Conservation (phyloP, 1,284 basidiomycete genomes). For the Rhodotorula sp. region DNA sequence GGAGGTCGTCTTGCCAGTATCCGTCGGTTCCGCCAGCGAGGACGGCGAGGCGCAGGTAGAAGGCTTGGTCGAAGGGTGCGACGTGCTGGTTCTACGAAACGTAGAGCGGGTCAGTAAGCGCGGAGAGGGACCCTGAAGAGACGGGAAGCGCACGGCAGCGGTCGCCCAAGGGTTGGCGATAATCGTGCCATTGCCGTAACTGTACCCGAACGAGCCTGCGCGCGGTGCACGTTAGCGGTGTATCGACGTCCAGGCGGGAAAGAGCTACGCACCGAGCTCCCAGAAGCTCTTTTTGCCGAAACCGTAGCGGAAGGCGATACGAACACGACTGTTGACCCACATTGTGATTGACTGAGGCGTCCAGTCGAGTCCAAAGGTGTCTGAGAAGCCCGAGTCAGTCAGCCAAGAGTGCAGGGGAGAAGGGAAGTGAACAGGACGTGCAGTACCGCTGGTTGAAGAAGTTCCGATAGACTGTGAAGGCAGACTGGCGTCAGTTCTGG, state of each 20-base stretch:
- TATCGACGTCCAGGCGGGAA: too few species aligned
- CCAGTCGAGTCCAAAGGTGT: conserved; percentile 31
- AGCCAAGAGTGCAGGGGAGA: not conserved
- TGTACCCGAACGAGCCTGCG: conserved; percentile 24
- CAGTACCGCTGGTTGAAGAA: conserved; percentile 28
- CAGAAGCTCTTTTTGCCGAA: conserved; percentile 24
- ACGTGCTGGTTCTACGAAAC: conserved; percentile 10
- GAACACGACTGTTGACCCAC: conserved; percentile 23
- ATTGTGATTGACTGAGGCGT: conserved; percentile 19
- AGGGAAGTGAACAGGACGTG: not conserved
- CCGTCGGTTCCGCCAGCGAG: conserved; percentile 26
- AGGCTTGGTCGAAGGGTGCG: conserved; percentile 22
- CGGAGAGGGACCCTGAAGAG: too few species aligned
- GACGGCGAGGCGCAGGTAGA: conserved; percentile 23
- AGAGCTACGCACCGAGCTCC: conserved; percentile 14
- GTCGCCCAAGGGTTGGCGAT: conserved; percentile 22
- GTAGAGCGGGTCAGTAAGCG: too few species aligned
- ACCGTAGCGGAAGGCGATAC: conserved; percentile 29
- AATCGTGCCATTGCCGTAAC: conserved; percentile 21
- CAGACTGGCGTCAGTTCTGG: not conserved
- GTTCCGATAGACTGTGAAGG: conserved; percentile 23
- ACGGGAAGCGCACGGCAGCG: not conserved
- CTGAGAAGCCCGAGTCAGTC: not conserved
- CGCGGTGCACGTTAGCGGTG: too few species aligned
- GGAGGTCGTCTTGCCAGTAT: conserved; percentile 24